Base-by-base conservation (phyloP, 2,329 filamentous ascomycete genomes). In the Neofusicoccum parvum region DNA sequence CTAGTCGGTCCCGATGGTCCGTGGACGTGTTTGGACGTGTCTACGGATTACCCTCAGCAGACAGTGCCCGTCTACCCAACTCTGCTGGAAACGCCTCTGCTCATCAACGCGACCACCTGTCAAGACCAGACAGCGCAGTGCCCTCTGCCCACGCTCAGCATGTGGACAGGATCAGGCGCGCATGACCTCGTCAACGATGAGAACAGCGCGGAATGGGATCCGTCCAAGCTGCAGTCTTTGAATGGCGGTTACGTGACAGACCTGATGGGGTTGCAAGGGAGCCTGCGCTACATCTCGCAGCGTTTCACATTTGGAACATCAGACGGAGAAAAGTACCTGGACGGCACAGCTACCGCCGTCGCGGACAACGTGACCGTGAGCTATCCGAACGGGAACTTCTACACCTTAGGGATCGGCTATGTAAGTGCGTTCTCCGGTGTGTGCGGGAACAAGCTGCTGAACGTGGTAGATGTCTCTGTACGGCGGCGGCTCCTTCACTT, bases 1-100 rank as follows among this genome's bases (percentile, higher is more conserved):
- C n/a, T 9, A 62, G 59, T 37, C 20, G 59, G 59, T 11, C 59
- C 59, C 20, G 59, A 62, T 15, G 59, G 59, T 6, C 43, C 59
- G 5, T 62, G 59, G 59, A 23, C 20, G 32, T 50, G 37, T 14
- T 3, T 49, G 10, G 15, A n/a, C 2, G 45, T 37, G 3, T 23
- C 45, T n/a, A 17, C 23, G 4, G 39, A 59, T 5, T 17, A 6
- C 14, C 54, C 54, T 5, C 3, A 5, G 7, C 43, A 62, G 27
- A 17, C 12, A 10, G 9, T 62, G 14, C 27, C 34, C 11, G 23
- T 49, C 32, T 45, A 37, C 11, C 45, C 58, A 7, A 49, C 58
- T 6, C 27, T 62, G 37, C 20, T 49, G 4, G 43, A 64, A 12
- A 32, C 20, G 15, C 12, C 48, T 6, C 10, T 54, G 9, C 34